Base-by-base conservation (phyloP, 1,139 yeast species). In the Diutina mesorugosa region DNA sequence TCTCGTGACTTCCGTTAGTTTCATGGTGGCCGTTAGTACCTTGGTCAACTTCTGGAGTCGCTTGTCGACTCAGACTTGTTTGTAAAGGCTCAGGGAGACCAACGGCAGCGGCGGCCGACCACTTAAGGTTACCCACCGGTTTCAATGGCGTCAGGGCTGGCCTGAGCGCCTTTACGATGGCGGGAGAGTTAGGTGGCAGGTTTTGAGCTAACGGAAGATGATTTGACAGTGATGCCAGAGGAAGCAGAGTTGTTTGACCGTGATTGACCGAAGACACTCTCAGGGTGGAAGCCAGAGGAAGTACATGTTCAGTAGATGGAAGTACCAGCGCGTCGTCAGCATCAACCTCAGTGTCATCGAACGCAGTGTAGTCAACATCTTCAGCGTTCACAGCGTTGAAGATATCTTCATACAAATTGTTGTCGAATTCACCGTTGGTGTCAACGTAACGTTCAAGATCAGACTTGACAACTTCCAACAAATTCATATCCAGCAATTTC, bases 111-210 rank as follows among this genome's bases (percentile, higher is more conserved):
- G 88, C 85, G 0, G 85, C 79, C 0, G 93, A 80, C 80, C 91
- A 85, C 62, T 84, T 84, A 61, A 84, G 71, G 58, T 81, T 86
- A 16, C 84, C 83, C 3, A 79, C 78, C 0, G 88, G 87, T 60
- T 80, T 81, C 10, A 81, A 72, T 10, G 90, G 90, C 6, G 85
- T 77, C 0, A 84, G 76, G 1, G 90, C 89, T 2, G 90, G 90
- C 66, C 83, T 84, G 57, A 84, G 70, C 1, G 83, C 80, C 57
- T 80, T 74, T 48, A 70, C 76, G 60, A 59, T 59, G 2, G 60
- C 63, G 3, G 63, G 62, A 4, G 45, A 32, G n/a, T 32, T n/a
- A 5, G 53, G 53, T 9, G 53, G 53, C 53, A 32, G 45, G 18
- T 32, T 16, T 9, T 38, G 12, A 6, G 53, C 21, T 38, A 32